Percentiles rank a stretch among this genome's conserved stretches.
Evolutionary conservation across 176 grass and related monocot genomes (phyloP).

Genomic region (Dendrocalamus sinicus): DNA sequence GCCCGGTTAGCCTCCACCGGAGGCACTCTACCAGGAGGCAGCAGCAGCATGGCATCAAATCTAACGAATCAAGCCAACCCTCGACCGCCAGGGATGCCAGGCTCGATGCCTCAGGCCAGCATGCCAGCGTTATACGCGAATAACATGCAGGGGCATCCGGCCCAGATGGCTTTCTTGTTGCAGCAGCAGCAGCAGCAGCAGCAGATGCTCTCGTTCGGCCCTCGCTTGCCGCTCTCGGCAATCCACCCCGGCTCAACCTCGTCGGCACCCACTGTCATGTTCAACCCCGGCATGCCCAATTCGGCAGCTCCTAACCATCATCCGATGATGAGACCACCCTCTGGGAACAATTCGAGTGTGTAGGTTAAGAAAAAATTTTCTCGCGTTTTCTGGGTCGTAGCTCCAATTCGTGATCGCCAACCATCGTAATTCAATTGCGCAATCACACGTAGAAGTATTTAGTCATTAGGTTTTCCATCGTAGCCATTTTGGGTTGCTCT

Average conservation of each 20-base stretch:
- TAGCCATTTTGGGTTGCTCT: not conserved
- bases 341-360: slow-evolving; percentile 70
- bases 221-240: slow-evolving; percentile 75
- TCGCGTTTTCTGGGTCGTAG: slow-evolving; percentile 33
- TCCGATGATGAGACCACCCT: slow-evolving; percentile 68
- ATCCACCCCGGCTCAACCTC: slow-evolving; percentile 64
- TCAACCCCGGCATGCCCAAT: slow-evolving; percentile 63
- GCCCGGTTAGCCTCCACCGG: slow-evolving; percentile 43
- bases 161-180: slow-evolving; percentile 76
- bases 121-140: slow-evolving; percentile 42
- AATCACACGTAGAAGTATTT: slow-evolving; percentile 43
- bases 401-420: slow-evolving; percentile 33
- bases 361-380: slow-evolving; percentile 45
- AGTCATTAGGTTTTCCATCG: slow-evolving; percentile 35
- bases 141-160: slow-evolving; percentile 69
- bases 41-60: slow-evolving; percentile 45
- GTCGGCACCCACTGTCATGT: slow-evolving; percentile 57
- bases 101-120: slow-evolving; percentile 47
- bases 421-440: slow-evolving; percentile 59
- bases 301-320: slow-evolving; percentile 60
- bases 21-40: slow-evolving; percentile 30
- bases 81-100: slow-evolving; percentile 38
- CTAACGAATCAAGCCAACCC: slow-evolving; percentile 53
- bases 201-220: slow-evolving; percentile 77
- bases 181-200: slow-evolving; percentile 70